These are phyloP conservation scores for Stevia rebaudiana DNA, from an alignment of 140 eudicot species.

Conservation along the genomic window DNA sequence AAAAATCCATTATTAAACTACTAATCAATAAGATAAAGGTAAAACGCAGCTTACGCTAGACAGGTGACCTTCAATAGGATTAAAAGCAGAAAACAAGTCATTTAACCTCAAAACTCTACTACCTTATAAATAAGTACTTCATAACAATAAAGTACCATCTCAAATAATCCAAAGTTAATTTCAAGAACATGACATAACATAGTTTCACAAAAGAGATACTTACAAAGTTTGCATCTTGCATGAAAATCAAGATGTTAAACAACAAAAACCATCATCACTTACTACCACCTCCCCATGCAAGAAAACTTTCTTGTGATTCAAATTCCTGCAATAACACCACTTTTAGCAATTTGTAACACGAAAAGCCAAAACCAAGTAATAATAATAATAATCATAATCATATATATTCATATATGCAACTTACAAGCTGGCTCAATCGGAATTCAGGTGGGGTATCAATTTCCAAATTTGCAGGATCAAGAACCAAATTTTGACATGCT, in stretches of 20 bases:
- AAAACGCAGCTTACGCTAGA: too few relatives aligned
- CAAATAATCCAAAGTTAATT: conserved; percentile 10
- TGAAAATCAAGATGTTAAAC: conserved; percentile 13
- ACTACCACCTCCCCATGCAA: conserved; percentile 69
- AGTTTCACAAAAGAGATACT: conserved; percentile 18
- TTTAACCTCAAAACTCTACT: too few relatives aligned
- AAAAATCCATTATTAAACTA: too few relatives aligned
- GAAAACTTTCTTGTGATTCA: conserved; percentile 72
- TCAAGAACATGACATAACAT: neutral
- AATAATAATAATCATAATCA: neutral
- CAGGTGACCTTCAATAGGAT: too few relatives aligned
- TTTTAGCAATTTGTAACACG: too few relatives aligned
- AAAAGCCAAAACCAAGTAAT: too few relatives aligned
- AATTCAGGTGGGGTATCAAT: conserved; percentile 73
- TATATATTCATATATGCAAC: neutral
- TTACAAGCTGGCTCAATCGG: conserved; percentile 82
- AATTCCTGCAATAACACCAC: conserved; percentile 51
- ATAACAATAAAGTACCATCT: conserved; percentile 6
- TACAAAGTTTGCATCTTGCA: conserved; percentile 8
- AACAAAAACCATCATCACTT: conserved; percentile 7
- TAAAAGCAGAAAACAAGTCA: too few relatives aligned
- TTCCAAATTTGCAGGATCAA: conserved; percentile 67
- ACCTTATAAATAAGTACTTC: conserved; percentile 19
- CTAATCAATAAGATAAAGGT: too few relatives aligned
- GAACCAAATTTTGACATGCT: conserved; percentile 61